phyloP scores from a whole-genome alignment of 129 eudicot genomes.

The Escallonia rubra region DNA sequence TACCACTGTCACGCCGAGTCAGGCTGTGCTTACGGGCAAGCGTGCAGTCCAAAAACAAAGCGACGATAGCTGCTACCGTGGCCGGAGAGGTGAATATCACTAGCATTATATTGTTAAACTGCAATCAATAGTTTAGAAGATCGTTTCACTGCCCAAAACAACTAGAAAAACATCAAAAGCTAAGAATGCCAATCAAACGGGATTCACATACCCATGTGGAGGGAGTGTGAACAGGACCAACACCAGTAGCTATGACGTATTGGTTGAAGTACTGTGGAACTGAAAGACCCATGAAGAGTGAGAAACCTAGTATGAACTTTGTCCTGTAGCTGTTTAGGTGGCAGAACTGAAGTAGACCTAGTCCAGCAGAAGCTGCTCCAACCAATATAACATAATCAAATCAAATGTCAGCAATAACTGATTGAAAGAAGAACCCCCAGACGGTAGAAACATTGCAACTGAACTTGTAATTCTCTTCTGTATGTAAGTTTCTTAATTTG shows the following conservation, averaged over 20 bases:
- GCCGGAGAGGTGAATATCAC: conserved; percentile 88
- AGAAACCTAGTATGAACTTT: conserved; percentile 83
- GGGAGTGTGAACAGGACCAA: conserved; percentile 65
- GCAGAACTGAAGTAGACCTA: conserved; percentile 89
- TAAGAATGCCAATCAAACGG: neutral
- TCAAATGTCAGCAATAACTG: neutral
- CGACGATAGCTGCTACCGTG: conserved; percentile 52
- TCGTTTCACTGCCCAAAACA: neutral
- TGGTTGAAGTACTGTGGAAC: conserved; percentile 82
- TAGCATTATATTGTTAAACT: conserved; percentile 65
- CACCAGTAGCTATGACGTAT: conserved; percentile 60
- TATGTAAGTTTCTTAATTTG: too few species aligned
- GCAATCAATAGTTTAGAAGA: conserved; percentile 14
- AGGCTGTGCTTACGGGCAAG: conserved; percentile 42
- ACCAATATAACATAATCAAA: conserved; percentile 3
- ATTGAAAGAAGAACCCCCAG: neutral
- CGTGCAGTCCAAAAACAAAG: conserved; percentile 61
- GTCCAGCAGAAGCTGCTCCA: conserved; percentile 78
- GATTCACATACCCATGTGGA: conserved; percentile 48
- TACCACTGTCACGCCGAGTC: conserved; percentile 64
- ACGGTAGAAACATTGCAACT: neutral
- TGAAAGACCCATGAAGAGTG: conserved; percentile 93
- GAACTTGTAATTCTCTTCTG: neutral
- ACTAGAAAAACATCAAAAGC: neutral
- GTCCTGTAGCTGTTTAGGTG: conserved; percentile 92